phyloP scores from a whole-genome alignment of 2,329 filamentous ascomycete genomes.

The Claviceps africana region DNA sequence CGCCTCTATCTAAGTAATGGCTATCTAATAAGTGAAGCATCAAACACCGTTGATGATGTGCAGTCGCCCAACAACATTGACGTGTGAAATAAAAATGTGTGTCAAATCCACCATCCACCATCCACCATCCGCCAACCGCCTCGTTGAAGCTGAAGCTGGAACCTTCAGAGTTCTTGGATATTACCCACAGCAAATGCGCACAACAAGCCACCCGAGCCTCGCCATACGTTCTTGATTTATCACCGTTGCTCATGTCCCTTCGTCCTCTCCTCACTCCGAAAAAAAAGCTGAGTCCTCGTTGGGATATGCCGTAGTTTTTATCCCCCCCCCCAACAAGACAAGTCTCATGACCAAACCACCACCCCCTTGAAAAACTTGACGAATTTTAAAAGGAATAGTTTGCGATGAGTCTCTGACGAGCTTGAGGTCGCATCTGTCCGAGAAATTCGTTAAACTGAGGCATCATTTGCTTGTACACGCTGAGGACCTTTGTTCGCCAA shows the following conservation, averaged over 20 bases:
- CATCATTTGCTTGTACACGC: constrained; percentile 44
- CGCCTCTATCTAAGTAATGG: constrained; percentile 4
- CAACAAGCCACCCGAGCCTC: background rate
- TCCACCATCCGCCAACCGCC: background rate
- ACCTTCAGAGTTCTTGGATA: background rate
- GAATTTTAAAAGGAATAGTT: constrained; percentile 30
- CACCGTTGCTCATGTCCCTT: background rate
- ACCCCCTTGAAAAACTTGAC: too few species aligned
- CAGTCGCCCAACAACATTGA: background rate
- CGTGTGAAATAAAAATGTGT: background rate
- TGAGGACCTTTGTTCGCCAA: constrained; percentile 29
- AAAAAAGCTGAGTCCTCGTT: background rate
- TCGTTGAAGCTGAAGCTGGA: constrained; percentile 1
- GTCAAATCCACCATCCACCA: background rate
- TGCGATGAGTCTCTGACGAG: constrained; percentile 34
- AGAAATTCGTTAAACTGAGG: constrained; percentile 44
- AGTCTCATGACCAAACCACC: background rate
- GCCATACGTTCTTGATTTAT: background rate
- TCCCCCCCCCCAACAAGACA: background rate
- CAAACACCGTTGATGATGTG: constrained; percentile 2
- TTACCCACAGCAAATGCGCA: constrained; percentile 3
- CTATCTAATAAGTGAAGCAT: constrained; percentile 4
- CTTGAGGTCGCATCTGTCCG: constrained; percentile 31
- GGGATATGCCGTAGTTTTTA: background rate
- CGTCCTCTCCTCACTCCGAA: background rate